Conservation (phyloP, 371 early-diverging fungal species). For the Mortierella sp. region DNA sequence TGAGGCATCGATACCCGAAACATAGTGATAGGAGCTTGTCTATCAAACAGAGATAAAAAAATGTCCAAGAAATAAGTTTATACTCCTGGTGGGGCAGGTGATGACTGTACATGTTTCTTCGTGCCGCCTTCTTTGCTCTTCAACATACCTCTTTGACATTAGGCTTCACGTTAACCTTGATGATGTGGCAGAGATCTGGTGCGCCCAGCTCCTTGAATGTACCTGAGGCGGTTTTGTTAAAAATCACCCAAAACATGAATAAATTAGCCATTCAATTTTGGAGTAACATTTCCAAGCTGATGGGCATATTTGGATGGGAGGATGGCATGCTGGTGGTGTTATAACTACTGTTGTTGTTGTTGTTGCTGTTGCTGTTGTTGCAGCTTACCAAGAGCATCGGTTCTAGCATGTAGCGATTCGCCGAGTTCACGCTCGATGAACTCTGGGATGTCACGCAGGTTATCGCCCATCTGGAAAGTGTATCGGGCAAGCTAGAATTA, state of each 20-base stretch:
- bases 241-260: neutral
- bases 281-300: neutral
- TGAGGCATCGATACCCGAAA: constrained; percentile 93
- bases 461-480: constrained; percentile 56
- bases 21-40: constrained; percentile 94
- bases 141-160: constrained; percentile 82
- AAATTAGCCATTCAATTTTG: neutral
- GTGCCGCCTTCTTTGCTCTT: neutral
- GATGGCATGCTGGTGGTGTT: neutral
- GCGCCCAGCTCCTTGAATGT: constrained; percentile 93
- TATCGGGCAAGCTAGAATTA: neutral
- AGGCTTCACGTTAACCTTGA: constrained; percentile 88
- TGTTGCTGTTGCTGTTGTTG: too few species aligned
- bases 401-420: constrained; percentile 87
- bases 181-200: constrained; percentile 96
- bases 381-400: constrained; percentile 87
- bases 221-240: constrained; percentile 8
- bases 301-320: neutral
- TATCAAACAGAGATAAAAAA: constrained; percentile 36
- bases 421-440: constrained; percentile 93
- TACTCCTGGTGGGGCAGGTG: neutral
- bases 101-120: neutral
- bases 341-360: neutral
- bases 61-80: neutral
- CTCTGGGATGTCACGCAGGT: constrained; percentile 88